A percentile compares a stretch with the other conserved stretches of the same genome.
phyloP scores from a whole-genome alignment of 371 early-diverging fungal species.

The Umbelopsis sp. region DNA sequence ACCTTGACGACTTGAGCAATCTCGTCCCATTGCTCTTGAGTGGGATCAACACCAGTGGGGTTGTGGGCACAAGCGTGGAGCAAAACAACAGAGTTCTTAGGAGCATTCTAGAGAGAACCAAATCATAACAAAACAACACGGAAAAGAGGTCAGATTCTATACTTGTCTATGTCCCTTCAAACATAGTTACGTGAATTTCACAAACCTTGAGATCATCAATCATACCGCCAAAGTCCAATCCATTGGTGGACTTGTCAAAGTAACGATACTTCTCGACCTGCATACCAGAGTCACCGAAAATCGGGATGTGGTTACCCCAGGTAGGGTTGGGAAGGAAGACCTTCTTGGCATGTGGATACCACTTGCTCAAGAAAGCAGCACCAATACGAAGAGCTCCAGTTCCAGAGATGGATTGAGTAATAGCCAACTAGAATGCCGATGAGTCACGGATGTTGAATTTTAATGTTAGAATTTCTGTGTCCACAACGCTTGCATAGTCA shows the following conservation, averaged over 20 bases:
- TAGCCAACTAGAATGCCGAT: slow-evolving; percentile 63
- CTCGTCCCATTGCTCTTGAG: slow-evolving; percentile 89
- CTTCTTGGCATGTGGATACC: slow-evolving; percentile 85
- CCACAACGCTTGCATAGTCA: not conserved
- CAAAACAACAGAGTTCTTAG: slow-evolving; percentile 88
- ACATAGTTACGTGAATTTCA: no score
- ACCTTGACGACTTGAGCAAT: slow-evolving; percentile 81
- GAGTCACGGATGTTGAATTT: slow-evolving; percentile 19
- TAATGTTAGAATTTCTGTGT: not conserved
- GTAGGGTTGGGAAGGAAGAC: slow-evolving; percentile 94
- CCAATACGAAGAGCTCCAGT: slow-evolving; percentile 97
- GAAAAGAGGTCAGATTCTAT: no score
- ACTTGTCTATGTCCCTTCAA: no score
- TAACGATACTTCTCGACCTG: slow-evolving; percentile 89
- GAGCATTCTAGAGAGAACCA: slow-evolving; percentile 61
- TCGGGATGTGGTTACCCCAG: slow-evolving; percentile 98
- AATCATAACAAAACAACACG: not conserved
- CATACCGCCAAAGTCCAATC: slow-evolving; percentile 93
- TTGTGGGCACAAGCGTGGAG: slow-evolving; percentile 99
- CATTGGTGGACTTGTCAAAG: slow-evolving; percentile 93
- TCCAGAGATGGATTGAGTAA: slow-evolving; percentile 95
- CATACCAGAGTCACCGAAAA: slow-evolving; percentile 92
- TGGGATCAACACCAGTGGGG: slow-evolving; percentile 98
- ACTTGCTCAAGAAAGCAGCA: slow-evolving; percentile 86
- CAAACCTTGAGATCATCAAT: slow-evolving; percentile 80